Base-by-base conservation (phyloP, 1,284 basidiomycete species). In the Ganoderma leucocontextum region DNA sequence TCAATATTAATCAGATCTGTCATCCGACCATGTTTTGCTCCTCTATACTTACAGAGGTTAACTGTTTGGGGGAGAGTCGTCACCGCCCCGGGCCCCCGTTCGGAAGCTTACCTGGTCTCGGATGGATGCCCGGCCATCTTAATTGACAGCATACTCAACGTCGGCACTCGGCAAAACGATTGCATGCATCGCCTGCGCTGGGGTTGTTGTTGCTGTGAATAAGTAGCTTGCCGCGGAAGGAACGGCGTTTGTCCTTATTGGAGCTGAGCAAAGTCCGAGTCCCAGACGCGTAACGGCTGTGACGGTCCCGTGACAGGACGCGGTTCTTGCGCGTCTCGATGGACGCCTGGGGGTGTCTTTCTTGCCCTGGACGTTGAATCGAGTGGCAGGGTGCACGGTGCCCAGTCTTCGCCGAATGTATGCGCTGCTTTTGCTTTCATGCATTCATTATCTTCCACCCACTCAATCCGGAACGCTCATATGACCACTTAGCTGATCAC, bases 291-390 rank as follows among this genome's bases (percentile, higher is more conserved):
- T 65, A 59, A 61, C 49, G 22, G 55, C 10, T 62, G 71, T 72
- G 71, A 72, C 71, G n/a, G 13, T 13, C 7, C 8, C 12, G 68
- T 72, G 71, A 70, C 71, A 7, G 52, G 42, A 72, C 69, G 69
- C 68, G 71, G 57, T 62, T 66, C 49, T 63, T 60, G 67, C 67
- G 69, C 67, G 71, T 69, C 59, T 33, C 4, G 8, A 12, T 39
- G 64, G 63, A 63, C 71, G 71, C 61, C 29, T 64, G 29, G 33
- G 3, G 7, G 19, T 7, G 33, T 53, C 41, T 42, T 57, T 65
- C 53, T 66, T 44, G 17, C 52, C 53, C 52, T 41, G 29, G 38
- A 62, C 33, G 39, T 29, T 49, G 61, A 29, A 39, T 47, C 47
- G 68, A 66, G 68, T 65, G 64, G 68, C 71, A 66, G 62, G 9